A percentile compares a stretch with the other conserved stretches of the same genome.
Conservation (phyloP, 352 stramenopile genomes). For the Phytophthora ramorum region DNA sequence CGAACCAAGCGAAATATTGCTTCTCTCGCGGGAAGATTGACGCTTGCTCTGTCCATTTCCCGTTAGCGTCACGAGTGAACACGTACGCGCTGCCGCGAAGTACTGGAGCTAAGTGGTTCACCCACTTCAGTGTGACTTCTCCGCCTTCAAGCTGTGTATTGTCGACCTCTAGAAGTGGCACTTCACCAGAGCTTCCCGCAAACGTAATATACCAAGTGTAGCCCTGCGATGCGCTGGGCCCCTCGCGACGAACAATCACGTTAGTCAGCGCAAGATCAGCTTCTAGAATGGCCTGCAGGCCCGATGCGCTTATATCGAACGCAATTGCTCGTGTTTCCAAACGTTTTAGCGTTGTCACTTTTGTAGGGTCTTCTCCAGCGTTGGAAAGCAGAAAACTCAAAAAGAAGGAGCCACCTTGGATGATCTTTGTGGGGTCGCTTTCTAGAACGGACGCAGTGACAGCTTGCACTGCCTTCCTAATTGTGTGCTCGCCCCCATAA, state of each 20-base stretch:
- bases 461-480: conserved; percentile 76
- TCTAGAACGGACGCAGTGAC: conserved; percentile 50
- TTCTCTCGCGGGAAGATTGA: conserved; percentile 92
- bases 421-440: conserved; percentile 11
- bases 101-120: conserved; percentile 60
- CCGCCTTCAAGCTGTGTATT: conserved; percentile 35
- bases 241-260: conserved; percentile 72
- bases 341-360: conserved; percentile 23
- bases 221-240: conserved; percentile 49
- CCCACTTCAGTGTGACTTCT: conserved; percentile 47
- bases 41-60: conserved; percentile 91
- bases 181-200: conserved; percentile 50
- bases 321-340: conserved; percentile 59
- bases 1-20: conserved; percentile 92
- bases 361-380: conserved; percentile 18
- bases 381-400: conserved; percentile 51
- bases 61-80: conserved; percentile 59
- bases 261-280: conserved; percentile 74
- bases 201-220: conserved; percentile 91
- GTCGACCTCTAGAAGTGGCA: conserved; percentile 68
- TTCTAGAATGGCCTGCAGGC: conserved; percentile 65
- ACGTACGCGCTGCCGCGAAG: conserved; percentile 72
- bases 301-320: conserved; percentile 51
- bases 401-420: conserved; percentile 55
- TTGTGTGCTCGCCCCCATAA: conserved; percentile 61